These are phyloP conservation scores for Pilaira anomala DNA, from an alignment of 192 early-diverging fungal genomes.

Conservation along the genomic window DNA sequence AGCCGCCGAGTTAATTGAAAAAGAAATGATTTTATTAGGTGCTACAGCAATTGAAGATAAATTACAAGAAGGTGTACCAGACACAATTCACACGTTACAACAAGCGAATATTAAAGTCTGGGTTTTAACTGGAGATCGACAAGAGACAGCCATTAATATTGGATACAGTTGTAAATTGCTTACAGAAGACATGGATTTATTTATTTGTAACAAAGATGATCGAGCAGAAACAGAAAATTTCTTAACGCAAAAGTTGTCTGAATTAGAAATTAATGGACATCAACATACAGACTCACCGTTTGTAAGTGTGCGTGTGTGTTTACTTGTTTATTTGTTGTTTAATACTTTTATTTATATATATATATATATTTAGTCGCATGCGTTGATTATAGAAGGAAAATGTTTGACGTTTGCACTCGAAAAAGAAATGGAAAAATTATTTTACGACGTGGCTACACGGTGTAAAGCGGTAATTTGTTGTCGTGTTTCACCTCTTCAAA, in stretches of 20 bases:
- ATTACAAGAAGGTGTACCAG: slow-evolving; percentile 92
- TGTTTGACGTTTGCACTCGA: slow-evolving; percentile 88
- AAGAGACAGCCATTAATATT: slow-evolving; percentile 98
- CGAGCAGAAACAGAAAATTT: slow-evolving; percentile 82
- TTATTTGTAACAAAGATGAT: slow-evolving; percentile 84
- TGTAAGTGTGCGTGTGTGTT: not conserved
- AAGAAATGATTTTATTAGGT: slow-evolving; percentile 80
- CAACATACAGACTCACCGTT: not conserved
- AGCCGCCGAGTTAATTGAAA: slow-evolving; percentile 90
- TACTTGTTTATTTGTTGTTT: not conserved
- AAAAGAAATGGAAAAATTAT: slow-evolving; percentile 65
- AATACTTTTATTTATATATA: not conserved
- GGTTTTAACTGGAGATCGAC: slow-evolving; percentile 92
- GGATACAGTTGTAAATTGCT: slow-evolving; percentile 90
- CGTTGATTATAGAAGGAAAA: slow-evolving; percentile 90
- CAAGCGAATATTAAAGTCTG: slow-evolving; percentile 91
- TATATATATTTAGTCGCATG: slow-evolving; percentile 46
- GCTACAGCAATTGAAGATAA: slow-evolving; percentile 97
- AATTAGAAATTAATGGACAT: not conserved
- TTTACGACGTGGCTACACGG: slow-evolving; percentile 84
- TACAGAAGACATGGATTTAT: slow-evolving; percentile 87
- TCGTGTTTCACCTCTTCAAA: slow-evolving; percentile 95
- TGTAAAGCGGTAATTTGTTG: slow-evolving; percentile 96
- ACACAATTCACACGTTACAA: slow-evolving; percentile 89
- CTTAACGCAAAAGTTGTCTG: slow-evolving; percentile 60